Evolutionary conservation across 2,329 filamentous ascomycete species (phyloP), one percentile per base, ranked within the genome.

Genomic region (Cercospora sesami): DNA sequence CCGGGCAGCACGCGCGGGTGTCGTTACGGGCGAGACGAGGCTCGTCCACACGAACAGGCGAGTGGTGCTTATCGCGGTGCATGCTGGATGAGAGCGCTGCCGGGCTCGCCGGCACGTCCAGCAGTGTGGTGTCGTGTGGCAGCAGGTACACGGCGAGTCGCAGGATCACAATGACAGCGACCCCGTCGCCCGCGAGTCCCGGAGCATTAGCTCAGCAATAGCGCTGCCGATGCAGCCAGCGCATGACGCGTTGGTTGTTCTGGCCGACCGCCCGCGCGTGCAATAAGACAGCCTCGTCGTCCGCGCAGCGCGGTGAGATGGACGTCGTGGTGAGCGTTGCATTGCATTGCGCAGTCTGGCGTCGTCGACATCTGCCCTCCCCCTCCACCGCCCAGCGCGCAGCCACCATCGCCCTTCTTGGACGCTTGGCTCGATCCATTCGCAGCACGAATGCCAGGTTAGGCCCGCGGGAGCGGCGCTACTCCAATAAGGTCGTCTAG

Each of bases 301-400:
- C 18, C 18, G 48, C 18, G 21, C 48, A 26, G 53, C 23, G 53
- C 23, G 53, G 28, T 18, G 53, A 57, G 48, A 28, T 23, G 48
- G 26, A 26, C 1, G 48, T 26, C 12, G 26, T 53, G 48, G 16
- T 39, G 58, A 36, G 57, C 26, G 14, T 21, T 14, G 18, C 26
- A 33, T 59, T 10, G 14, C 21, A 39, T 23, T 14, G 33, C 10
- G 16, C 31, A 14, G 14, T 18, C 31, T 28, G 14, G 21, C 59
- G 23, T 23, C 10, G 28, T 23, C 28, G 18, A 7, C 5, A 21
- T 8, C 16, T 21, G 51, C 12, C 7, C 26, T 12, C 63, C 23
- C 42, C 45, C 63, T 45, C 36, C 57, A 33, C 45, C 60, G 65
- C 66, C 65, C 60, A 67, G 42, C 39, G 61, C 61, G 66, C 53